Base-by-base conservation (phyloP, 2,329 filamentous ascomycete species). In the Monosporascus cannonballus region DNA sequence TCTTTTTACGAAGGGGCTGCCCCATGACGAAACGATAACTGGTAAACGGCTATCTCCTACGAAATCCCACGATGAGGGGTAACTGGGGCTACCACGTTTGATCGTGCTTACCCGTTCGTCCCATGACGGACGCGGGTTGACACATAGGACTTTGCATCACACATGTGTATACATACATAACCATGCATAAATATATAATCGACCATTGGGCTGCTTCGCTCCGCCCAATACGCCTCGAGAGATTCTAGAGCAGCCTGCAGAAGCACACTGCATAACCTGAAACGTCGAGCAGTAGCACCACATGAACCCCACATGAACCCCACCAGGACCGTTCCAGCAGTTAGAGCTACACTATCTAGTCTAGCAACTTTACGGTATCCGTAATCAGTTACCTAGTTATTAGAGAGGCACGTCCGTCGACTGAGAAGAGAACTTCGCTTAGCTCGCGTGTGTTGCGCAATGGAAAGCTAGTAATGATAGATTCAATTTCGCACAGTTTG, bases 231-330 rank as follows among this genome's bases (percentile, higher is more conserved):
- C 18, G 15, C 11, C 17, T 18, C 27, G 25, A n/a, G 4, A 48
- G 18, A 24, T 42, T 42, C 39, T 24, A 18, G 39, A 14, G n/a
- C 39, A 42, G 37, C 37, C 9, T 42, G 8, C 39, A 15, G 9
- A 18, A 42, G 39, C 18, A 46, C 52, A 59, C 58, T 50, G 55
- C 59, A 61, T 61, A 49, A 61, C 59, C 59, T 61, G 59, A 61
- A 61, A 61, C 59, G n/a, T 15, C 54, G 30, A 53, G 18, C 34
- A 14, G 27, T 14, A 27, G 25, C 27, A 34, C 30, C 30, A 14
- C 9, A 34, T 4, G 30, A 34, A 25, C 17, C 46, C 30, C 30
- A 14, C 9, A 34, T 4, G 30, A 34, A 25, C 17, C 46, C 46
- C 34, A 37, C 34, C 18, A 20, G 30, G 3, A 22, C 18, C 18